phyloP scores from a whole-genome alignment of 208 protist genomes.

The Trypanosoma caninum region DNA sequence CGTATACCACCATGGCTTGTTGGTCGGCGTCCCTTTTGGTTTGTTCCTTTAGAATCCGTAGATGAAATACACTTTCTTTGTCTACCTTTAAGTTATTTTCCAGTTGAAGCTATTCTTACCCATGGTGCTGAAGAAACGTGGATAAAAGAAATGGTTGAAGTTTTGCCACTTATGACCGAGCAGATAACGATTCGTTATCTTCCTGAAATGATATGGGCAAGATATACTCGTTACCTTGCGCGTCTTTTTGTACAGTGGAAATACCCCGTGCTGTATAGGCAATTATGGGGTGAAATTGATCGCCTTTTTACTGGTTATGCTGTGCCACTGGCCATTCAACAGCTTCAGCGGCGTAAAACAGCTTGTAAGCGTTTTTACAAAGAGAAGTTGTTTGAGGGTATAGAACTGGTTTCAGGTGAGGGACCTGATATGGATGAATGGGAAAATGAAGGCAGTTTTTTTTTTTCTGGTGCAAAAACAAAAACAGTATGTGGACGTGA shows the following conservation, averaged over 20 bases:
- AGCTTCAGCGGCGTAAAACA: slow-evolving; percentile 11
- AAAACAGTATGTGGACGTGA: slow-evolving; percentile 12
- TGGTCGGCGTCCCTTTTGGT: slow-evolving; percentile 23
- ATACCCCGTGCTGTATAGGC: slow-evolving; percentile 6
- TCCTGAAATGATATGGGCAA: background rate
- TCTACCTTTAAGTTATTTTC: slow-evolving; percentile 69
- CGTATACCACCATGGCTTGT: slow-evolving; percentile 21
- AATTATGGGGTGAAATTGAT: slow-evolving; percentile 24
- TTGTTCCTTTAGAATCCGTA: slow-evolving; percentile 9
- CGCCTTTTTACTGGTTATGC: slow-evolving; percentile 17
- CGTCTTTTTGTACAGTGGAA: background rate
- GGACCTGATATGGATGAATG: slow-evolving; percentile 19
- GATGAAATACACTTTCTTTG: slow-evolving; percentile 23
- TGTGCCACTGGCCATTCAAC: slow-evolving; percentile 13
- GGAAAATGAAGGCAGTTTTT: background rate
- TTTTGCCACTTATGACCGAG: slow-evolving; percentile 11
- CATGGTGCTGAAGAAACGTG: slow-evolving; percentile 41
- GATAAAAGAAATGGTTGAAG: slow-evolving; percentile 29
- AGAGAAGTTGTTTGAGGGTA: slow-evolving; percentile 21
- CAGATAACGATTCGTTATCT: slow-evolving; percentile 2
- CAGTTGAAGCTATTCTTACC: slow-evolving; percentile 49
- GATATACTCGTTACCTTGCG: background rate
- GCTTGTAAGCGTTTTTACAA: slow-evolving; percentile 20
- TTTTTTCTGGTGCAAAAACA: background rate
- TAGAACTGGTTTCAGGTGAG: slow-evolving; percentile 24